These are phyloP conservation scores for Penstemon newberryi DNA, from an alignment of 257 asterid species.

Conservation along the genomic window DNA sequence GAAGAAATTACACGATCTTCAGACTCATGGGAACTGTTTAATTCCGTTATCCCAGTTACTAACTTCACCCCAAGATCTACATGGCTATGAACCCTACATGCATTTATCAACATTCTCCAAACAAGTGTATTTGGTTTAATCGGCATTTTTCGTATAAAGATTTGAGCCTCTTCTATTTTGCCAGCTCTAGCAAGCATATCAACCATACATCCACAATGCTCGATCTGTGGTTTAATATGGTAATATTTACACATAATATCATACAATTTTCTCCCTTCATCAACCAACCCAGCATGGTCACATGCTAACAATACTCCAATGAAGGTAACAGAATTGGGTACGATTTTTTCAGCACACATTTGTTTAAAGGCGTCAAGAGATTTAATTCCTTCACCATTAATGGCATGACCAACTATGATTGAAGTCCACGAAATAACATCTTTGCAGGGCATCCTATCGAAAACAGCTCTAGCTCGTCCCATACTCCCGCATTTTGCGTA, in stretches of 20 bases:
- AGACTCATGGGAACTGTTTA: slow-evolving; percentile 25
- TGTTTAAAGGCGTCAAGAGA: slow-evolving; percentile 36
- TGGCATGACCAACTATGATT: slow-evolving; percentile 48
- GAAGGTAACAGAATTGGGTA: slow-evolving; percentile 48
- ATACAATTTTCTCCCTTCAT: slow-evolving; percentile 40
- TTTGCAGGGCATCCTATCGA: slow-evolving; percentile 35
- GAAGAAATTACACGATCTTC: slow-evolving; percentile 39
- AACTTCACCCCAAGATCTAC: slow-evolving; percentile 33
- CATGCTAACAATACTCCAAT: slow-evolving; percentile 47
- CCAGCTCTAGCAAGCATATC: slow-evolving; percentile 56
- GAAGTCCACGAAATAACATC: slow-evolving; percentile 55
- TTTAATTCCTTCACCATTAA: slow-evolving; percentile 42
- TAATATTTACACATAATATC: slow-evolving; percentile 32
- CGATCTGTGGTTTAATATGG: slow-evolving; percentile 36
- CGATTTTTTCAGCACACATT: slow-evolving; percentile 43
- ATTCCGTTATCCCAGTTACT: slow-evolving; percentile 22
- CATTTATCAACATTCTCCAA: slow-evolving; percentile 52
- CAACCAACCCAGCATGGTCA: slow-evolving; percentile 45
- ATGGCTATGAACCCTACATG: slow-evolving; percentile 41
- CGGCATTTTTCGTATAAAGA: slow-evolving; percentile 34
- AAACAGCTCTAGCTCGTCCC: slow-evolving; percentile 37
- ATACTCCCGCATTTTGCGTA: slow-evolving; percentile 51
- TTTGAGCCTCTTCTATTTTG: slow-evolving; percentile 43
- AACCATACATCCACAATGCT: slow-evolving; percentile 47
- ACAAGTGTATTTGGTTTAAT: slow-evolving; percentile 35